phyloP scores from a whole-genome alignment of 495 filamentous ascomycete genomes.

The Cercophora scortea region DNA sequence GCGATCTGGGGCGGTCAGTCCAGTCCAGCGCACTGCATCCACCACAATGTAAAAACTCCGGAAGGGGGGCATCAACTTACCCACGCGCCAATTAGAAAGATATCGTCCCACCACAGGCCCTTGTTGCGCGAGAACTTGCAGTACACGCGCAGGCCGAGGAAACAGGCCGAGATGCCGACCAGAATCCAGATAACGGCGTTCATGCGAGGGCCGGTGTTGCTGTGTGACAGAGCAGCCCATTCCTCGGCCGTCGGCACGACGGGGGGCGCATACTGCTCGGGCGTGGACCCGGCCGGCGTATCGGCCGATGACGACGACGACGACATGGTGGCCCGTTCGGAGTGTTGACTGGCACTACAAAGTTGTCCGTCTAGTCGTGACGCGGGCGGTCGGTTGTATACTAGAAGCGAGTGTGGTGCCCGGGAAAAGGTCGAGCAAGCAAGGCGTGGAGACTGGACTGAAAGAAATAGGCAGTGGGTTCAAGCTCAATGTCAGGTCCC shows the following conservation, averaged over 20 bases:
- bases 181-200: slow-evolving; percentile 20
- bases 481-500: too few species aligned
- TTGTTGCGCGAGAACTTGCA: slow-evolving; percentile 16
- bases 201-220: slow-evolving; percentile 17
- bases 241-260: background rate
- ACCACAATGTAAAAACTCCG: background rate
- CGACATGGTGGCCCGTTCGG: too few species aligned
- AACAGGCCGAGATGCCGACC: slow-evolving; percentile 12
- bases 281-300: background rate
- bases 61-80: slow-evolving; percentile 6
- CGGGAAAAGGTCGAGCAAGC: too few species aligned
- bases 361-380: too few species aligned
- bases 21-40: too few species aligned
- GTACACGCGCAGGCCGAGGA: slow-evolving; percentile 26
- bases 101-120: slow-evolving; percentile 27
- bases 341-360: too few species aligned
- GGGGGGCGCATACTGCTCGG: slow-evolving; percentile 11
- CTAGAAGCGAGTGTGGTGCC: too few species aligned
- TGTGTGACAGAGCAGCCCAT: slow-evolving; percentile 13
- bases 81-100: slow-evolving; percentile 24
- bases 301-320: too few species aligned
- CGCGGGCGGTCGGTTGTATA: too few species aligned
- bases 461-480: too few species aligned
- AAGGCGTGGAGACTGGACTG: too few species aligned
- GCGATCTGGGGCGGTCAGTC: background rate